Percentiles rank a stretch among this genome's conserved stretches.
phyloP scores from a whole-genome alignment of 202 grass and related monocot species.

The Schoenoplectus tabernaemontani region DNA sequence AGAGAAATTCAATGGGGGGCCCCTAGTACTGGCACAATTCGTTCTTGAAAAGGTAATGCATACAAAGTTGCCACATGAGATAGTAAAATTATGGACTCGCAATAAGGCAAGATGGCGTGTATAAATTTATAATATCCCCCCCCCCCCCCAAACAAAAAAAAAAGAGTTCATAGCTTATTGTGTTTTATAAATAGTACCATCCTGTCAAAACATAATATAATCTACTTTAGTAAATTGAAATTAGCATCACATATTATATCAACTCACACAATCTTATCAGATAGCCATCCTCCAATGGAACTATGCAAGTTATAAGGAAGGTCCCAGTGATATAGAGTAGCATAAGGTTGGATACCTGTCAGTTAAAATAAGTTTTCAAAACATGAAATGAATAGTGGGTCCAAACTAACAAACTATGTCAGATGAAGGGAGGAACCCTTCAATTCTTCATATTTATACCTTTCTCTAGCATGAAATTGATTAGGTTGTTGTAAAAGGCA shows the following conservation, averaged over 20 bases:
- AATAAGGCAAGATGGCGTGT: background rate
- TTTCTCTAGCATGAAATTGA: conserved; percentile 87
- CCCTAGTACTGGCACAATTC: background rate
- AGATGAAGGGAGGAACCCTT: background rate
- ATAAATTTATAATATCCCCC: background rate
- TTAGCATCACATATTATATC: conserved; percentile 20
- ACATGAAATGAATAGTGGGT: conserved; percentile 17
- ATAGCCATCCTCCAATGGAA: conserved; percentile 67
- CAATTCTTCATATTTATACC: conserved; percentile 32
- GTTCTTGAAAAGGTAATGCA: background rate
- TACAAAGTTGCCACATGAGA: background rate
- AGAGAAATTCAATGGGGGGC: background rate
- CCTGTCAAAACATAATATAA: background rate
- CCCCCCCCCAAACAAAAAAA: background rate
- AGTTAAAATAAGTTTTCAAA: conserved; percentile 24
- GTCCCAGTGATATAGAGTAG: conserved; percentile 97
- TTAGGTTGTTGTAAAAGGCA: conserved; percentile 82
- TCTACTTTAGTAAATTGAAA: background rate
- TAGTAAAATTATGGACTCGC: background rate
- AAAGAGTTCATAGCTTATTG: background rate
- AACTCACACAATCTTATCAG: conserved; percentile 94
- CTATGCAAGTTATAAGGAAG: conserved; percentile 79
- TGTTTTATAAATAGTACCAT: background rate
- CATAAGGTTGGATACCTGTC: conserved; percentile 82
- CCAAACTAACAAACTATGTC: conserved; percentile 27